These are phyloP conservation scores for Agaricus sinodeliciosus DNA, from an alignment of 768 basidiomycete species.

Conservation along the genomic window DNA sequence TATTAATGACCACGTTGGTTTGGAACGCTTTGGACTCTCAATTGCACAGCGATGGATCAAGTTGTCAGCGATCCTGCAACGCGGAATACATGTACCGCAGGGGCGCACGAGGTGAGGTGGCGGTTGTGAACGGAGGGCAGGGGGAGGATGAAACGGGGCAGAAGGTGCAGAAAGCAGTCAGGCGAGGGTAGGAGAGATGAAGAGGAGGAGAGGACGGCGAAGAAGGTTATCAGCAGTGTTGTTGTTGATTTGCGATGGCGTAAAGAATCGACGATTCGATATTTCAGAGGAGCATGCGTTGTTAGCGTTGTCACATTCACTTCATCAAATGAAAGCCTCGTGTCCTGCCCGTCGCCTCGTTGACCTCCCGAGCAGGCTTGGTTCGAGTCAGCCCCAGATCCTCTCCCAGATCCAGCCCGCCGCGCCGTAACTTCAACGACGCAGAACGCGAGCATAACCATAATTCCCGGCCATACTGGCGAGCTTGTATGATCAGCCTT, in stretches of 20 bases:
- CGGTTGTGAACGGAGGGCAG: constrained; percentile 22
- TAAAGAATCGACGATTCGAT: constrained; percentile 16
- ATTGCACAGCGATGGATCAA: constrained; percentile 20
- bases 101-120: constrained; percentile 43
- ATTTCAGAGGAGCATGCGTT: constrained; percentile 26
- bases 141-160: constrained; percentile 29
- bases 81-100: constrained; percentile 40
- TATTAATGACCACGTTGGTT: constrained; percentile 19
- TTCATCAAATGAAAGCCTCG: constrained; percentile 31
- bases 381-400: constrained; percentile 17
- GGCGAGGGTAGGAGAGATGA: constrained; percentile 11
- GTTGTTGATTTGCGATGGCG: constrained; percentile 27
- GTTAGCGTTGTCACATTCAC: constrained; percentile 26
- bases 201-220: constrained; percentile 21
- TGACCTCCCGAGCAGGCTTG: constrained; percentile 18
- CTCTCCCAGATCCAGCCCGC: constrained; percentile 6
- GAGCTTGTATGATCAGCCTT: constrained; percentile 9
- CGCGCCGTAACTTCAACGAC: constrained; percentile 9
- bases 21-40: constrained; percentile 10
- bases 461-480: constrained; percentile 7
- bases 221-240: constrained; percentile 28
- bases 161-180: constrained; percentile 16
- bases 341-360: constrained; percentile 21
- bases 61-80: constrained; percentile 36
- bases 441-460: constrained; percentile 6